Percentiles rank a stretch among this genome's conserved stretches.
These are phyloP conservation scores for Tulasnella sp. DNA, from an alignment of 768 basidiomycete genomes.

Conservation along the genomic window DNA sequence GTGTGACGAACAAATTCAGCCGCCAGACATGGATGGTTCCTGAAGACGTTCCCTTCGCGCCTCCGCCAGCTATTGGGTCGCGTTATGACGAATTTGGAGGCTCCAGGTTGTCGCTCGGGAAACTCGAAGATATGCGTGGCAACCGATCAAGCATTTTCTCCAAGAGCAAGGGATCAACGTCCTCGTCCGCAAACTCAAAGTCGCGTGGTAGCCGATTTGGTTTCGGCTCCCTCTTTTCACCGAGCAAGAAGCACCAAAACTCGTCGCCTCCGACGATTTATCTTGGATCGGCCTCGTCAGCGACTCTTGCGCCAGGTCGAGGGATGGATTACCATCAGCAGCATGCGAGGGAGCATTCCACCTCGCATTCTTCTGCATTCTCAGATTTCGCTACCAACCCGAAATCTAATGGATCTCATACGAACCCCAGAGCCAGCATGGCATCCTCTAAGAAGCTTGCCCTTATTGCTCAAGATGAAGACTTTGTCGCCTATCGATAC, in stretches of 20 bases:
- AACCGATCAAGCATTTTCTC: conserved; percentile 45
- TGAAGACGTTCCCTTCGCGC: conserved; percentile 47
- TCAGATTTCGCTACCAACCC: conserved; percentile 45
- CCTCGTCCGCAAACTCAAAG: background rate
- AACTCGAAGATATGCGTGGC: conserved; percentile 41
- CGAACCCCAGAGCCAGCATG: conserved; percentile 48
- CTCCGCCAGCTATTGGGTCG: conserved; percentile 47
- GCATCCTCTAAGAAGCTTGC: conserved; percentile 69
- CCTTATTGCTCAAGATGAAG: conserved; percentile 80
- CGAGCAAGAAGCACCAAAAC: conserved; percentile 27
- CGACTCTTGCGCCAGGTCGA: conserved; percentile 28
- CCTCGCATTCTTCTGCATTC: conserved; percentile 25
- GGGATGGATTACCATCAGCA: conserved; percentile 4
- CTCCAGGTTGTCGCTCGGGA: conserved; percentile 61
- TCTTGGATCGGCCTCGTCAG: conserved; percentile 12
- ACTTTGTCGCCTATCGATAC: conserved; percentile 87
- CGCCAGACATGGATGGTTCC: conserved; percentile 26
- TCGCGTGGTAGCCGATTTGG: conserved; percentile 27
- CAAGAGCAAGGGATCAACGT: conserved; percentile 18
- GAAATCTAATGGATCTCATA: conserved; percentile 51
- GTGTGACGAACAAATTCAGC: conserved; percentile 44
- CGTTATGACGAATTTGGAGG: conserved; percentile 74
- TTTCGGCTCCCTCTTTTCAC: conserved; percentile 24
- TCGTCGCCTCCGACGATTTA: conserved; percentile 21
- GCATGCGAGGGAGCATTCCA: conserved; percentile 15